phyloP scores from a whole-genome alignment of 306 rosid species.

The Sicyos edulis region DNA sequence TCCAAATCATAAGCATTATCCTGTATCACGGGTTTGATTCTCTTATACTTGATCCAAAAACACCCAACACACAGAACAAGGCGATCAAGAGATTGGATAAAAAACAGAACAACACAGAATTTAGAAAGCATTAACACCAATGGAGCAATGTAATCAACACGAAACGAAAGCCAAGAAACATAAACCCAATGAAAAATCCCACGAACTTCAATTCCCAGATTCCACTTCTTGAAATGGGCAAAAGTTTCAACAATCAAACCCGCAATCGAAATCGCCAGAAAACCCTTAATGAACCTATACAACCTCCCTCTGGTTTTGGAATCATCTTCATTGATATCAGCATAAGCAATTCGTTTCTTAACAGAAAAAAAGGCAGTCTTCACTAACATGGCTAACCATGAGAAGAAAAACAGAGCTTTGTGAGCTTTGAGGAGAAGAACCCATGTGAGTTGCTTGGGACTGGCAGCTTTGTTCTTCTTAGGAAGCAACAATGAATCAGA shows the following conservation, averaged over 20 bases:
- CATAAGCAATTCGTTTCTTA: constrained; percentile 52
- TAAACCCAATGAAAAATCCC: too few relatives aligned
- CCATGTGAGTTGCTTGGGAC: constrained; percentile 78
- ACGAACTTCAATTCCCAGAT: constrained; percentile 50
- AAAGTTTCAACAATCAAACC: constrained; percentile 60
- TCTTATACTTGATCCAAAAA: too few relatives aligned
- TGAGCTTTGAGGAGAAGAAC: constrained; percentile 78
- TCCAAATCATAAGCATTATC: too few relatives aligned
- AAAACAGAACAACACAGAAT: too few relatives aligned
- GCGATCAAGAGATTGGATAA: too few relatives aligned
- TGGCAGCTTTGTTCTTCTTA: constrained; percentile 60
- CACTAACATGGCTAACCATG: constrained; percentile 58
- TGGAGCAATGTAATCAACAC: too few relatives aligned
- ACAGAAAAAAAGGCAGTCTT: constrained; percentile 37
- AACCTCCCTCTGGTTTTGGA: constrained; percentile 53
- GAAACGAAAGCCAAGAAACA: too few relatives aligned
- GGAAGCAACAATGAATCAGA: constrained; percentile 47
- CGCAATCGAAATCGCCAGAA: constrained; percentile 54
- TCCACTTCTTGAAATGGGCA: constrained; percentile 82
- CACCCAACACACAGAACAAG: too few relatives aligned
- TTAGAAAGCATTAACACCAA: too few relatives aligned
- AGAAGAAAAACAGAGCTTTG: constrained; percentile 49
- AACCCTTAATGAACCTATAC: constrained; percentile 58
- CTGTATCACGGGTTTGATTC: too few relatives aligned
- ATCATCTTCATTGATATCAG: constrained; percentile 43